Conservation (phyloP, 2,329 filamentous ascomycete genomes). For the Dryadomyces quercus-mongolicae region DNA sequence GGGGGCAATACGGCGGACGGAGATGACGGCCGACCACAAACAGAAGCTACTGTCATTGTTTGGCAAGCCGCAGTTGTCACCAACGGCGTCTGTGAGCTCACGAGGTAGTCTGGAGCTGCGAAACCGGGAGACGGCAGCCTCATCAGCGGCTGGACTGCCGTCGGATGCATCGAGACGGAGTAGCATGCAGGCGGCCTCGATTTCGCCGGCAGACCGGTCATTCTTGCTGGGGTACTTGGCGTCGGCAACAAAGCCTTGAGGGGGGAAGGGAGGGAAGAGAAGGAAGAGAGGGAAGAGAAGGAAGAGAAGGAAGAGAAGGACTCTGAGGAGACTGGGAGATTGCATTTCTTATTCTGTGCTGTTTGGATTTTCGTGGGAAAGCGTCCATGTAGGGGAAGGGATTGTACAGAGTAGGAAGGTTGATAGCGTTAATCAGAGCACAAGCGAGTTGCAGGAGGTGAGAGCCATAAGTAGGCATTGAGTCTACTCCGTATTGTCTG, state of each 20-base stretch:
- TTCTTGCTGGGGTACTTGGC: slow-evolving; percentile 70
- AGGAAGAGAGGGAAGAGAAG: neutral
- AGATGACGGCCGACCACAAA: slow-evolving; percentile 28
- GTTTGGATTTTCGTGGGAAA: neutral
- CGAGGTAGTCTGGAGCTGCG: slow-evolving; percentile 1
- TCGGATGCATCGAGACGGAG: slow-evolving; percentile 26
- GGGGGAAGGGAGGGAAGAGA: neutral
- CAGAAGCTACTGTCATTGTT: slow-evolving; percentile 50
- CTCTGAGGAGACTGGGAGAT: too few relatives aligned
- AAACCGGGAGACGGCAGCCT: neutral
- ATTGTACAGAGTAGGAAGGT: neutral
- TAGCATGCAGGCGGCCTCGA: slow-evolving; percentile 36
- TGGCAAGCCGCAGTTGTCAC: slow-evolving; percentile 29
- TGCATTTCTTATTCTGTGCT: neutral
- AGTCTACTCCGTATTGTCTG: too few relatives aligned
- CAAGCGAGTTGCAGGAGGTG: too few relatives aligned
- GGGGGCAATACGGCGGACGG: slow-evolving; percentile 10
- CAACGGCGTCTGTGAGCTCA: slow-evolving; percentile 7
- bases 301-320: too few relatives aligned
- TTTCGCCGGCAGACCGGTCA: slow-evolving; percentile 59
- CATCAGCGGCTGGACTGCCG: neutral
- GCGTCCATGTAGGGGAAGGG: neutral
- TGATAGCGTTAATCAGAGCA: neutral
- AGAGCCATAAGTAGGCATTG: too few relatives aligned
- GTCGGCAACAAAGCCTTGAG: slow-evolving; percentile 27